Conservation (phyloP, 2,329 filamentous ascomycete genomes). For the Zasmidium citrigriseum region DNA sequence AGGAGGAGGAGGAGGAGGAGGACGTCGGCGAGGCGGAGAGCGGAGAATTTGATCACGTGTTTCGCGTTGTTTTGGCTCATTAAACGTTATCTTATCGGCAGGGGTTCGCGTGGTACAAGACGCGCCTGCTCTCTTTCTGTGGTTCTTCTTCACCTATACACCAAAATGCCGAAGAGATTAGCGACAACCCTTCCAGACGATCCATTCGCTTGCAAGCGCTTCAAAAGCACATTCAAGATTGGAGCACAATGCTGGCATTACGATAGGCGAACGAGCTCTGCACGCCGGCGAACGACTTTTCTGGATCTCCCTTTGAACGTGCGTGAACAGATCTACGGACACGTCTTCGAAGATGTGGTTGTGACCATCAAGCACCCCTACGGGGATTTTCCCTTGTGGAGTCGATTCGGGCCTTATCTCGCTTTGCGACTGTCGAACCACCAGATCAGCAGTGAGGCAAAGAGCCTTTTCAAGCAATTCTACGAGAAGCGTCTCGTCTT, state of each 20-base stretch:
- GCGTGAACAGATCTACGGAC: background rate
- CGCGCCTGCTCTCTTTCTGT: too few species aligned
- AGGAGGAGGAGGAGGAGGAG: too few species aligned
- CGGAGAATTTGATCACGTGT: too few species aligned
- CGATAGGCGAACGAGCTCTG: background rate
- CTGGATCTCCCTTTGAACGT: slow-evolving; percentile 1
- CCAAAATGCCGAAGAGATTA: too few species aligned
- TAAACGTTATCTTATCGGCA: too few species aligned
- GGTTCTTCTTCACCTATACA: too few species aligned
- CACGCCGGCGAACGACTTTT: background rate
- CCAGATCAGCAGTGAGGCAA: background rate
- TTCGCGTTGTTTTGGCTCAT: too few species aligned
- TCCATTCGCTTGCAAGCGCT: too few species aligned
- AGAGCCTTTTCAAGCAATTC: background rate
- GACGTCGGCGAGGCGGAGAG: too few species aligned
- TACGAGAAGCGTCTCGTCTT: background rate
- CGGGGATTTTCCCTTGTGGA: background rate
- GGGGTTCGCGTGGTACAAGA: too few species aligned
- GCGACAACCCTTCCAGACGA: too few species aligned
- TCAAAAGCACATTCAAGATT: background rate
- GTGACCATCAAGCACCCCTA: background rate
- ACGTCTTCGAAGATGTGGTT: background rate
- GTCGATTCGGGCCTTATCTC: background rate
- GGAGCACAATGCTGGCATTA: background rate
- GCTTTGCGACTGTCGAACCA: background rate